These are phyloP conservation scores for Tetrapisispora namnaoensis DNA, from an alignment of 805 yeast species.

Conservation along the genomic window DNA sequence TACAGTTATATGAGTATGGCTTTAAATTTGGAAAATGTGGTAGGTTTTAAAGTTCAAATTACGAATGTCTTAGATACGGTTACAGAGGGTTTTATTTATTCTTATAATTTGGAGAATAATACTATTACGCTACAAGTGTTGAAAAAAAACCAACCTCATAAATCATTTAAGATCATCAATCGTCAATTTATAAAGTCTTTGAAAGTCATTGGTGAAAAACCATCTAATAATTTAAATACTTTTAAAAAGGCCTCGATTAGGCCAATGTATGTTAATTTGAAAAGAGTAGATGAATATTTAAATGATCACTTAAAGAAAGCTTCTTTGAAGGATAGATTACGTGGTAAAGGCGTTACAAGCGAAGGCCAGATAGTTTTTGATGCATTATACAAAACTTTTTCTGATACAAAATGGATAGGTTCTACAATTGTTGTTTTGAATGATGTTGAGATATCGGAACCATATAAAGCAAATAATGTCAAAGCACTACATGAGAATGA, in stretches of 20 bases:
- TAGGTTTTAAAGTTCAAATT: slow-evolving; percentile 43
- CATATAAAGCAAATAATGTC: slow-evolving; percentile 31
- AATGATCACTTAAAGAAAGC: slow-evolving; percentile 20
- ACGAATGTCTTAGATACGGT: slow-evolving; percentile 49
- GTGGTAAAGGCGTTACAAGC: slow-evolving; percentile 30
- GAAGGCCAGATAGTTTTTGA: slow-evolving; percentile 40
- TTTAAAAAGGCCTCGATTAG: slow-evolving; percentile 28
- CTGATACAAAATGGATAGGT: slow-evolving; percentile 37
- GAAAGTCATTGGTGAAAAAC: slow-evolving; percentile 35
- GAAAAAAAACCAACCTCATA: slow-evolving; percentile 14
- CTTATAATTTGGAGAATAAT: slow-evolving; percentile 41
- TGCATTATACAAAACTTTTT: slow-evolving; percentile 34
- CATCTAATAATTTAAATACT: slow-evolving; percentile 10
- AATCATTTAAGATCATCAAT: slow-evolving; percentile 43
- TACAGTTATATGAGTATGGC: slow-evolving; percentile 12
- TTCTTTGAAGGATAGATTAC: slow-evolving; percentile 16
- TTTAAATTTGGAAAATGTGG: slow-evolving; percentile 20
- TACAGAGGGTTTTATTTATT: slow-evolving; percentile 53
- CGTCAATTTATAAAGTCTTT: slow-evolving; percentile 48
- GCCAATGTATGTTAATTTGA: slow-evolving; percentile 28
- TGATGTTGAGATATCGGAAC: slow-evolving; percentile 37
- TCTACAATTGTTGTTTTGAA: slow-evolving; percentile 37
- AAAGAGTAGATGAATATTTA: slow-evolving; percentile 20
- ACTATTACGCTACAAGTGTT: slow-evolving; percentile 27
- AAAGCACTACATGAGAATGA: slow-evolving; percentile 8